These are phyloP conservation scores for Plasmodium cynomolgi DNA, from an alignment of 169 alveolate genomes.

Conservation along the genomic window DNA sequence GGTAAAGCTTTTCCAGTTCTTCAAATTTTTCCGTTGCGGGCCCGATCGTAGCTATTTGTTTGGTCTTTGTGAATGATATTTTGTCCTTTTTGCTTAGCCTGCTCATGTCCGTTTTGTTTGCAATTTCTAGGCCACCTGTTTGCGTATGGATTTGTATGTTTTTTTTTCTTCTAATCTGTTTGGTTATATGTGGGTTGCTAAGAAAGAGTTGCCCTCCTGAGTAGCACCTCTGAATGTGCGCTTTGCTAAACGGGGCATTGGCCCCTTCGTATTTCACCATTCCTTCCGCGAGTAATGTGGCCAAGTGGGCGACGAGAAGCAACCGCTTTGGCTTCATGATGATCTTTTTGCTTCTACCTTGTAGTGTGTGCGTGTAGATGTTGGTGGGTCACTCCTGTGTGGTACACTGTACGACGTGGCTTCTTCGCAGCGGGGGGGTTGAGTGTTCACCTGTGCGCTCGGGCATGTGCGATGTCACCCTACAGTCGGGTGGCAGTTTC, in stretches of 20 bases:
- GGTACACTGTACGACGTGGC: not conserved
- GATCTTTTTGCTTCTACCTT: not conserved
- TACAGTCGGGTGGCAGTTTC: not conserved
- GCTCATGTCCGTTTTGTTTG: not conserved
- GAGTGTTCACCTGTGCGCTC: not conserved
- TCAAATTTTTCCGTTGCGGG: slow-evolving; percentile 82
- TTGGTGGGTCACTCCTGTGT: not conserved
- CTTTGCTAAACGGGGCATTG: not conserved
- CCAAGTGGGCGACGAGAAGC: slow-evolving; percentile 12
- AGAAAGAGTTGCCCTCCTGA: slow-evolving; percentile 17
- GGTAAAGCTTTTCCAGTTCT: slow-evolving; percentile 79
- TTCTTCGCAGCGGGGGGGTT: not conserved
- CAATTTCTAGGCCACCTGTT: not conserved
- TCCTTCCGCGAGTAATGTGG: slow-evolving; percentile 14
- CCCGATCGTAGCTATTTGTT: slow-evolving; percentile 88
- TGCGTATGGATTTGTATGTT: not conserved
- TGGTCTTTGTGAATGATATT: slow-evolving; percentile 73
- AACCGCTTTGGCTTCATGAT: slow-evolving; percentile 33
- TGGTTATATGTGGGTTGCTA: slow-evolving; percentile 43
- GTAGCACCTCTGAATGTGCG: slow-evolving; percentile 9
- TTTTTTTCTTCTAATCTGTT: slow-evolving; percentile 26
- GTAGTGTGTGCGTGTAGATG: not conserved
- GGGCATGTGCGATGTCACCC: not conserved
- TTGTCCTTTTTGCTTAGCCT: slow-evolving; percentile 3
- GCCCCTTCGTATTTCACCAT: slow-evolving; percentile 12